Evolutionary conservation across 495 filamentous ascomycete species (phyloP).

Genomic region (Hypoxylon fuscum): DNA sequence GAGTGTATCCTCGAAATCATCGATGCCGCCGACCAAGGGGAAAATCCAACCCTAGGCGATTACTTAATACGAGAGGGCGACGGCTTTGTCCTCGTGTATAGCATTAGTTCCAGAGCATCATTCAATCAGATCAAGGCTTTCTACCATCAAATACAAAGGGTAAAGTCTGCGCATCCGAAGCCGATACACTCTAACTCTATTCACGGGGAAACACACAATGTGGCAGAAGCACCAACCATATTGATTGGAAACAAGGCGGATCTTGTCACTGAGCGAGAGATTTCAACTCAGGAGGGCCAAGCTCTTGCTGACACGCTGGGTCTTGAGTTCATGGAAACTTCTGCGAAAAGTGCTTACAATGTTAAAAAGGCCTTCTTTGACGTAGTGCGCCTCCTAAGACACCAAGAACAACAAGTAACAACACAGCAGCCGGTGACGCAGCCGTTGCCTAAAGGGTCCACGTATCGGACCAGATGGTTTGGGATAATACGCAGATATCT

Average conservation of each 20-base stretch:
- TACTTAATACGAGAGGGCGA: too few species aligned
- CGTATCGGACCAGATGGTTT: neutral
- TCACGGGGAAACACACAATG: neutral
- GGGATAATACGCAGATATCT: neutral
- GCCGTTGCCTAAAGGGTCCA: neutral
- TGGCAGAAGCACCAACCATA: constrained; percentile 10
- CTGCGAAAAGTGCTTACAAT: neutral
- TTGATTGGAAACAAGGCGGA: neutral
- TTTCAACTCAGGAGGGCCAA: neutral
- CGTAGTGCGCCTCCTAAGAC: neutral
- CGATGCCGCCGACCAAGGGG: too few species aligned
- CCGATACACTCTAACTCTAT: neutral
- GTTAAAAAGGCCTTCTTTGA: neutral
- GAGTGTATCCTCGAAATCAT: too few species aligned
- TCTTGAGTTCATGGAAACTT: neutral
- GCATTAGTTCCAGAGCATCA: too few species aligned
- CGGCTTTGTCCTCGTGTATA: too few species aligned
- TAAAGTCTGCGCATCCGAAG: neutral
- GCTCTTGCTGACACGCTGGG: neutral
- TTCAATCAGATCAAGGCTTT: too few species aligned
- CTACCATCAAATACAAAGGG: too few species aligned
- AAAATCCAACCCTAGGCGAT: too few species aligned
- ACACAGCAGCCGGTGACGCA: neutral
- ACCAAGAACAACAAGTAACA: neutral
- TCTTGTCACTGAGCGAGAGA: neutral